Evolutionary conservation across 1,139 yeast species (phyloP).

Genomic region (Diutina mesorugosa): DNA sequence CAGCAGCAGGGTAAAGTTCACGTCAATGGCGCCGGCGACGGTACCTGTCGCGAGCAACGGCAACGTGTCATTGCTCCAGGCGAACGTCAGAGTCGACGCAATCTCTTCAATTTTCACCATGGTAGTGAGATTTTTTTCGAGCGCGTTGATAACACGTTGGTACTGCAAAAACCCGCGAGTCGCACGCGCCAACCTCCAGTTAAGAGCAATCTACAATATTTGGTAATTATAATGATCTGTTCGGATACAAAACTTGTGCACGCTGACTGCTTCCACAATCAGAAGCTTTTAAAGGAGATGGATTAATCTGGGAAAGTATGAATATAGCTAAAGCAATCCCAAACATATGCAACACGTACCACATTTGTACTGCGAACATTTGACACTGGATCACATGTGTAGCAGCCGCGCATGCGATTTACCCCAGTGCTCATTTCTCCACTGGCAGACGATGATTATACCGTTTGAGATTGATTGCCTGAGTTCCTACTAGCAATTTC

Average conservation of each 20-base stretch:
- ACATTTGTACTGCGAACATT: background rate
- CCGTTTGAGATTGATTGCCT: no score
- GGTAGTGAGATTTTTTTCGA: background rate
- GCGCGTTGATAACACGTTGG: background rate
- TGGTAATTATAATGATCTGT: no score
- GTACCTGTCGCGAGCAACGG: constrained; percentile 85
- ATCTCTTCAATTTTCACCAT: constrained; percentile 59
- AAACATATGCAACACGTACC: background rate
- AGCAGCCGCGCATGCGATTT: background rate
- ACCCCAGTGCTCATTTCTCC: no score
- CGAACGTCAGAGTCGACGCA: constrained; percentile 79
- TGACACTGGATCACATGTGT: background rate
- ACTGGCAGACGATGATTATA: no score
- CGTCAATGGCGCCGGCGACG: constrained; percentile 89
- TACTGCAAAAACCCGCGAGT: background rate
- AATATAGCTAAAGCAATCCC: no score
- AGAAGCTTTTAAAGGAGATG: no score
- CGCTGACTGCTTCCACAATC: no score
- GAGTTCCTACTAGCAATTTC: no score
- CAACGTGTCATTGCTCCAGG: constrained; percentile 75
- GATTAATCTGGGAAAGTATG: no score
- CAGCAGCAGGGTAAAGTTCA: constrained; percentile 70
- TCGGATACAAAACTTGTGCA: no score
- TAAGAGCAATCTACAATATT: background rate
- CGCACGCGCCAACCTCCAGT: background rate